phyloP scores from a whole-genome alignment of 495 filamentous ascomycete species.

The Extremus antarcticus region DNA sequence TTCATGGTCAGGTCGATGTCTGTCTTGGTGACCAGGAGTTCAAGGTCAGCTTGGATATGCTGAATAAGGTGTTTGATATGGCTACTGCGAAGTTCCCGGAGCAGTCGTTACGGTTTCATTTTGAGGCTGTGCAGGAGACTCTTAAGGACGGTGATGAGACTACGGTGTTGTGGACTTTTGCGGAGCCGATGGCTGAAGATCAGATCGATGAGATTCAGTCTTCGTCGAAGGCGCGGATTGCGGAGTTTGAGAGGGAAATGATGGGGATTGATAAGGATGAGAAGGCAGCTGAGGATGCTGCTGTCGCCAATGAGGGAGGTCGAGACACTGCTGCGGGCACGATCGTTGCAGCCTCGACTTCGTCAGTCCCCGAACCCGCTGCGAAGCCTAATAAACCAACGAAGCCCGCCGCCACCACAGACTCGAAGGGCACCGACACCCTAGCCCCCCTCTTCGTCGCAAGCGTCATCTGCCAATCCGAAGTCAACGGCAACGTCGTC shows the following conservation, averaged over 20 bases:
- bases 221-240: constrained; percentile 46
- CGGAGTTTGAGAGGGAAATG: constrained; percentile 56
- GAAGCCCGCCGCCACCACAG: not conserved
- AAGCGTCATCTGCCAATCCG: constrained; percentile 58
- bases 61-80: constrained; percentile 67
- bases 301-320: constrained; percentile 16
- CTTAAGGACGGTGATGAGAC: not conserved
- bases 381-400: not conserved
- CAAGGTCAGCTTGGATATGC: constrained; percentile 59
- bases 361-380: not conserved
- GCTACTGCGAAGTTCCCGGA: constrained; percentile 62
- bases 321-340: constrained; percentile 14
- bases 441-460: constrained; percentile 45
- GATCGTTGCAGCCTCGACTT: too few relatives aligned
- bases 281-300: not conserved
- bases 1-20: constrained; percentile 62
- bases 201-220: constrained; percentile 66
- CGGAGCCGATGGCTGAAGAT: constrained; percentile 64
- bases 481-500: constrained; percentile 49
- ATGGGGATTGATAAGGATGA: constrained; percentile 35
- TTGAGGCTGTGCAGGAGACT: constrained; percentile 52
- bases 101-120: constrained; percentile 68
- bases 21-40: constrained; percentile 80
- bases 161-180: constrained; percentile 68
- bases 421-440: not conserved